Evolutionary conservation across 225 moss, liverwort and hornwort species (phyloP).

Genomic region (Pseudisothecium myosuroides): DNA sequence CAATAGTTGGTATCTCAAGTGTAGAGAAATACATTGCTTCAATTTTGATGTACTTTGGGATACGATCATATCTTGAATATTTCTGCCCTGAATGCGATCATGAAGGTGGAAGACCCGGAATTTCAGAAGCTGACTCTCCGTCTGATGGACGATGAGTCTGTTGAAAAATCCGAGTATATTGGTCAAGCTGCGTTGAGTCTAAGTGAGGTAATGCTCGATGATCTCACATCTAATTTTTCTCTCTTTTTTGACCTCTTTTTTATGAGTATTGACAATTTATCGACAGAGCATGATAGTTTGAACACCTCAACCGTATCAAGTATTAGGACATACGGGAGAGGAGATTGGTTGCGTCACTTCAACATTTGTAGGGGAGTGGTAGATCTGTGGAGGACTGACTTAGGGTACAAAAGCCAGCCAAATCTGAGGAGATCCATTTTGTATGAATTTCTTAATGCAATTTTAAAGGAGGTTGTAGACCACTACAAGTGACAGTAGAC

Average conservation of each 20-base stretch:
- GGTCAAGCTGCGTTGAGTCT: conserved; percentile 39
- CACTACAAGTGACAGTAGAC: not conserved
- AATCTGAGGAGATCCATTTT: not conserved
- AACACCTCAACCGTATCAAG: not conserved
- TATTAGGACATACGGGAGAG: not conserved
- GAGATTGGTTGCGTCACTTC: not conserved
- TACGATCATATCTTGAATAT: not conserved
- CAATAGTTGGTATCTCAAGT: not conserved
- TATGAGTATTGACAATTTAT: not conserved
- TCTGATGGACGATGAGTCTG: conserved; percentile 79
- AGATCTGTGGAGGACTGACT: no score
- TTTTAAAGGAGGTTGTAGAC: not conserved
- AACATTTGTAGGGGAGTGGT: not conserved
- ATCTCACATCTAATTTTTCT: not conserved
- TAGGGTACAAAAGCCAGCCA: not conserved
- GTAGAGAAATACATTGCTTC: not conserved
- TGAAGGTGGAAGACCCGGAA: conserved; percentile 71
- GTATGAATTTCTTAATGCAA: not conserved
- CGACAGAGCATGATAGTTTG: not conserved
- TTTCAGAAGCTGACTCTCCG: conserved; percentile 54
- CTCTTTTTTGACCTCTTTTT: not conserved
- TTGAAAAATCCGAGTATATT: conserved; percentile 68
- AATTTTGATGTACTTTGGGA: not conserved
- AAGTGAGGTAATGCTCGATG: conserved; percentile 10
- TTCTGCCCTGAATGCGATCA: not conserved